Base-by-base conservation (phyloP, 192 early-diverging fungal species). In the Spinellus fusiger region DNA sequence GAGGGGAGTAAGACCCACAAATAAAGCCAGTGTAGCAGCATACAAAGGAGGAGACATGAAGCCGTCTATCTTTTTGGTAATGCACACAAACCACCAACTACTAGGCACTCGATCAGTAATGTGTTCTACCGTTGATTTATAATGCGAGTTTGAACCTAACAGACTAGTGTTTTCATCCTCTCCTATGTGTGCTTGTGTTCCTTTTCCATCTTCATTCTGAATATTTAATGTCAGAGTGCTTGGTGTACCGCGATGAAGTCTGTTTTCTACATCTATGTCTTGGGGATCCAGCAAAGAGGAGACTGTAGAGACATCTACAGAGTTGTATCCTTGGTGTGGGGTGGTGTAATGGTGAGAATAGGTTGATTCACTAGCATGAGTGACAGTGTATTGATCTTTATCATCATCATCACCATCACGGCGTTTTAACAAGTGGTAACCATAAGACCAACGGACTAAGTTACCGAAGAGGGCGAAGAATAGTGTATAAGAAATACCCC, bases 401-500 rank as follows among this genome's bases (percentile, higher is more conserved):
- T 65, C 54, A 38, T 52, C 47, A 10, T 61, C 65, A 35, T 64
- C 23, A 7, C 34, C 38, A 22, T 64, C 23, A n/a, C 34, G 51
- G 16, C 59, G 57, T 22, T 33, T 77, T 59, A 90, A 69, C 18
- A 90, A 57, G 2, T 77, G 73, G 28, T 86, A 88, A 50, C 90
- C 89, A 66, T 89, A 85, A 25, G 86, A 89, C 90, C 90, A 93
- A 15, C 89, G 79, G 51, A 93, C 55, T 6, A 93, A 76, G 60
- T 93, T 93, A 63, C 86, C 86, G 61, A 93, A 85, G 49, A 89
- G 83, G 46, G 84, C 86, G 68, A 84, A 89, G 40, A 93, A 89
- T 33, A 93, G 75, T 22, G 87, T 87, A 56, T 90, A 93, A 0
- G 89, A 87, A 27, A 90, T 81, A 13, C 86, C 86, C 54, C 88